Percentiles rank a stretch among this genome's conserved stretches.
Conservation (phyloP, 1,139 yeast genomes). For the Geotrichum restrictum region DNA sequence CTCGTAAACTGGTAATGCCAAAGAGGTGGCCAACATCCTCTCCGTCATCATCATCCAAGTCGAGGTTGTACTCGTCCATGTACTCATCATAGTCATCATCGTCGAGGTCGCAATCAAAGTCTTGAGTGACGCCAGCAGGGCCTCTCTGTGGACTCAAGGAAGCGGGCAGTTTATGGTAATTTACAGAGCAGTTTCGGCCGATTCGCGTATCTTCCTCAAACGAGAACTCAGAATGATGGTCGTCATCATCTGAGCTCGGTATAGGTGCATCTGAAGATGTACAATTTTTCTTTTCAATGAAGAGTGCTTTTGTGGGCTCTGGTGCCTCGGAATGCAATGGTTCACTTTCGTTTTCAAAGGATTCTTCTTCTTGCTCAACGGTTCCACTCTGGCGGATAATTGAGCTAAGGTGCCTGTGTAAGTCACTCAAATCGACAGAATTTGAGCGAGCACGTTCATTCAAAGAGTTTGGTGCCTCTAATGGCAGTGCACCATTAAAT, state of each 20-base stretch:
- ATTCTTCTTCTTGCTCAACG: conserved; percentile 4
- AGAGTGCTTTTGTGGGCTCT: not conserved
- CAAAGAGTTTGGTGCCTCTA: not conserved
- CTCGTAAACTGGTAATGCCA: not conserved
- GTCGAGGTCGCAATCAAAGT: conserved; percentile 5
- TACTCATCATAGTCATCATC: not conserved
- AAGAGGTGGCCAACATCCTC: conserved; percentile 14
- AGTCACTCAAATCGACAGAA: conserved; percentile 1
- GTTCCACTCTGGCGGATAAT: conserved; percentile 13
- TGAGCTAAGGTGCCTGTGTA: conserved; percentile 14
- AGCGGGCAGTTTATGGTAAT: conserved; percentile 14
- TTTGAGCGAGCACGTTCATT: not conserved
- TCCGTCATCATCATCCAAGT: conserved; percentile 8
- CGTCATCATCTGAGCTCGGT: conserved; percentile 18
- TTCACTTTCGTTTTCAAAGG: conserved; percentile 2
- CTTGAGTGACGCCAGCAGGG: conserved; percentile 5
- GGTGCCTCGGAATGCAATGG: too few species aligned
- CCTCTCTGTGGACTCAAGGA: not conserved
- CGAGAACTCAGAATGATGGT: conserved; percentile 20
- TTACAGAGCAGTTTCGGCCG: conserved; percentile 22
- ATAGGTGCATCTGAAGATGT: too few species aligned
- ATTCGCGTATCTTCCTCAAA: conserved; percentile 22
- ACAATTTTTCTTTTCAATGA: conserved; percentile 13
- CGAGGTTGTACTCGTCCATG: conserved; percentile 10
- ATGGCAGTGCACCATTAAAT: not conserved